Evolutionary conservation across 75 land plant genomes (phyloP), one percentile per base, ranked within the genome.

Genomic region (Pseudotsuga menziesii): DNA sequence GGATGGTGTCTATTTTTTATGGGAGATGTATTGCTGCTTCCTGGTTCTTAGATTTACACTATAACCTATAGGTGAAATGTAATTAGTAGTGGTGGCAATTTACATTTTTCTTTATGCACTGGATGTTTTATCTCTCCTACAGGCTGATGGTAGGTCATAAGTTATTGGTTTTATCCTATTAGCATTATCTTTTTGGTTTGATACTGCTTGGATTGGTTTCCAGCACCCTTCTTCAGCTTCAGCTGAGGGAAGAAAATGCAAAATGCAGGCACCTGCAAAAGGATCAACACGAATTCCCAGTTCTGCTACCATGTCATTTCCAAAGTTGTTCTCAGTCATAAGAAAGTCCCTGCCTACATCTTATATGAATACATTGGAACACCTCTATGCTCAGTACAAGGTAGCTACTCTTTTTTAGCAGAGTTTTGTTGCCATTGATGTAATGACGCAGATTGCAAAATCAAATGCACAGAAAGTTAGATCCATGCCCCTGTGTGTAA

Each of bases 301-400:
- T 73, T 0, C 57, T 7, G 35, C 58, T 5, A 4, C 2, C 57
- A 73, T 73, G 75, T 52, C 75, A 15, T 73, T 73, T 13, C n/a
- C 22, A 25, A 56, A 55, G 36, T 73, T 73, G 54, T 23, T 73
- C 14, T 73, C 75, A 0, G 14, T 73, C 16, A 73, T 73, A 4
- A 52, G 58, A 17, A 73, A 73, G 20, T 25, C 8, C 4, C 58
- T 73, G 13, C 58, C 75, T 6, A 27, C 56, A 12, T 57, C 35
- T 73, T 20, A 15, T 17, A 73, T 73, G 9, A 55, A 73, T 55
- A 25, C 57, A 52, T 73, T 73, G 57, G 75, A 73, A 56, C 75
- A 4, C 1, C 75, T 55, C 26, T 73, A 73, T 56, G 22, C 26
- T 55, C 29, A 9, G 7, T 73, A 54, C 75, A 73, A 73, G 75